These are phyloP conservation scores for Podospora didyma DNA, from an alignment of 495 filamentous ascomycete species.

Conservation along the genomic window DNA sequence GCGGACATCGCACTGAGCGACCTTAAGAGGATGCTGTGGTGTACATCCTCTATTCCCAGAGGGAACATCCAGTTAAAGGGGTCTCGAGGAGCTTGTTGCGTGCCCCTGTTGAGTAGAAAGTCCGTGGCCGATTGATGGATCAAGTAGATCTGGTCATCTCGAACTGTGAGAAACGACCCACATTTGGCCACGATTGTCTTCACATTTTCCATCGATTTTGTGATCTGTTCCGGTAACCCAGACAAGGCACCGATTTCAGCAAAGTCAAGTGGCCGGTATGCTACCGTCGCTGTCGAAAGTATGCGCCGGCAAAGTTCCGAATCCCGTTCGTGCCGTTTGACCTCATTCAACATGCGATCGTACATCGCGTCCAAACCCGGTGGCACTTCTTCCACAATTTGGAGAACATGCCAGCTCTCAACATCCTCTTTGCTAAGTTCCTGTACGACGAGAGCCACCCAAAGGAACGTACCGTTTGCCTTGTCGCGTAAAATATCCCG, in stretches of 20 bases:
- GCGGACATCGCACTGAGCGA: too few species aligned
- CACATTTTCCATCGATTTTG: neutral
- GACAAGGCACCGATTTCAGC: neutral
- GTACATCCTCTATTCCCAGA: too few species aligned
- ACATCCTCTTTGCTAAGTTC: conserved; percentile 5
- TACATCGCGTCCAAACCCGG: conserved; percentile 11
- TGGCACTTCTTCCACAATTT: too few species aligned
- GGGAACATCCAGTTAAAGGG: too few species aligned
- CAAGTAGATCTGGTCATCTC: too few species aligned
- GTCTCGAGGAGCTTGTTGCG: neutral
- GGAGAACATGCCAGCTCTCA: too few species aligned
- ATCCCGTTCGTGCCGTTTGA: conserved; percentile 1
- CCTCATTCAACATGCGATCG: conserved; percentile 20
- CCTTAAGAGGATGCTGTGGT: too few species aligned
- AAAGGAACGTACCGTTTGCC: conserved; percentile 4
- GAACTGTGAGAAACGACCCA: too few species aligned
- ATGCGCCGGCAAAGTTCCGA: conserved; percentile 14
- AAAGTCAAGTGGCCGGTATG: conserved; percentile 14
- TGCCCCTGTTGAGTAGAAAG: neutral
- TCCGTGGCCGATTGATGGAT: too few species aligned
- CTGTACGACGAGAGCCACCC: conserved; percentile 3
- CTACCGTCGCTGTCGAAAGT: conserved; percentile 8
- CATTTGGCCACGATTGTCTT: too few species aligned
- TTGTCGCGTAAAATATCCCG: neutral
- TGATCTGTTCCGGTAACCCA: too few species aligned